These are phyloP conservation scores for Omphalotus guepiniiformis DNA, from an alignment of 768 basidiomycete species.

Conservation along the genomic window DNA sequence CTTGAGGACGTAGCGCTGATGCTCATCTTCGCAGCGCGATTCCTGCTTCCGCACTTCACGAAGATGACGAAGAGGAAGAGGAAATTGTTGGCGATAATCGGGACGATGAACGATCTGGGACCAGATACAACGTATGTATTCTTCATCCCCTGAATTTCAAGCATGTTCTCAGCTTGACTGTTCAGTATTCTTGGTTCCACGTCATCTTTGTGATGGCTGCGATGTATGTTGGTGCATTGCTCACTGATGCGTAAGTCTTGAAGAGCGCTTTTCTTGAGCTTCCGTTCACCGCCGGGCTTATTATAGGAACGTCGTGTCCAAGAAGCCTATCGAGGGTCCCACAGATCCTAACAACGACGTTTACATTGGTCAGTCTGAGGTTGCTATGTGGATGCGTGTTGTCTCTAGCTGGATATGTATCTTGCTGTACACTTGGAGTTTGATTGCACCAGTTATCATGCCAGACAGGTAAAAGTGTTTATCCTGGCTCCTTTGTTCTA, in stretches of 20 bases:
- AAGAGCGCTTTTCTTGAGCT: conserved; percentile 6
- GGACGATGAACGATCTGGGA: conserved; percentile 92
- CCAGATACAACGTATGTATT: conserved; percentile 82
- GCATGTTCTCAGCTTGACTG: too few species aligned
- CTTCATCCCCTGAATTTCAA: conserved; percentile 6
- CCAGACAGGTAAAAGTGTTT: conserved; percentile 65
- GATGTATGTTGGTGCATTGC: conserved; percentile 96
- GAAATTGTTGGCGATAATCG: conserved; percentile 68
- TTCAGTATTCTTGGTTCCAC: conserved; percentile 99
- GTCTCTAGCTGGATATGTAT: conserved; percentile 96
- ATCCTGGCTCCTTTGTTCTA: neutral
- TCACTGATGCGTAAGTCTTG: conserved; percentile 88
- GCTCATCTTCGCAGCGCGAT: conserved; percentile 56
- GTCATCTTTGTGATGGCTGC: conserved; percentile 92
- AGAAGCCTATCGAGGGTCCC: conserved; percentile 40
- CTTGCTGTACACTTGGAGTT: conserved; percentile 79
- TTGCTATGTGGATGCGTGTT: conserved; percentile 99
- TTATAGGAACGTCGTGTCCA: conserved; percentile 70
- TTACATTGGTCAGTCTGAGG: conserved; percentile 91
- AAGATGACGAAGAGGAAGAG: conserved; percentile 76
- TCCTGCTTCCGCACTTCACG: conserved; percentile 83
- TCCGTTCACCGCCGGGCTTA: neutral
- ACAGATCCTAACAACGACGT: conserved; percentile 63
- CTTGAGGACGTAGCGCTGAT: neutral
- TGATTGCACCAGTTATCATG: conserved; percentile 84